Conservation (phyloP, 495 filamentous ascomycete genomes). For the Penicillium flavigenum region DNA sequence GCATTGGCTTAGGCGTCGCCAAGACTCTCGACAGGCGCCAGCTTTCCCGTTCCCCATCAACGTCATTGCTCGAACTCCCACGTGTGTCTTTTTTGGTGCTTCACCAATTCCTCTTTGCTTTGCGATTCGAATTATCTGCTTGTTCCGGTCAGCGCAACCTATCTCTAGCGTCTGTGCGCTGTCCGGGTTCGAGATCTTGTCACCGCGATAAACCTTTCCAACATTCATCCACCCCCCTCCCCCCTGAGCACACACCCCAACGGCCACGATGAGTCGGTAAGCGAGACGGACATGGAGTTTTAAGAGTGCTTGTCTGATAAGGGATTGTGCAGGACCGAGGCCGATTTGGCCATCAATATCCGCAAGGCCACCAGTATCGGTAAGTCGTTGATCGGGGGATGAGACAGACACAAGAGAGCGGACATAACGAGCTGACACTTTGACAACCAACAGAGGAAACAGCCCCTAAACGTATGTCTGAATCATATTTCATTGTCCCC, state of each 20-base stretch:
- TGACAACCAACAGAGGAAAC: conserved; percentile 68
- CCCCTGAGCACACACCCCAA: conserved; percentile 25
- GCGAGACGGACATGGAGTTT: conserved; percentile 13
- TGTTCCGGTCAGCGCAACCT: conserved; percentile 21
- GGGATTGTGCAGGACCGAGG: conserved; percentile 67
- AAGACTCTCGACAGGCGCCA: conserved; percentile 39
- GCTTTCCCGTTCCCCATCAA: conserved; percentile 38
- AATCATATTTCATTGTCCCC: neutral
- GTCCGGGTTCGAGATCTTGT: conserved; percentile 28
- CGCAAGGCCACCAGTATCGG: conserved; percentile 90
- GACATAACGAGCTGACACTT: conserved; percentile 30
- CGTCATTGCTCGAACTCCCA: conserved; percentile 36
- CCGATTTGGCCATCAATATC: conserved; percentile 92
- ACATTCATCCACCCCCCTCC: conserved; percentile 21
- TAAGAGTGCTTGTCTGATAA: neutral
- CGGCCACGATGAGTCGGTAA: conserved; percentile 49
- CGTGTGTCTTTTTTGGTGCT: conserved; percentile 17
- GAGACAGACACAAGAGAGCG: conserved; percentile 9
- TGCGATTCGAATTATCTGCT: conserved; percentile 12
- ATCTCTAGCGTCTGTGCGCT: conserved; percentile 17
- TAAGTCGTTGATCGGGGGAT: conserved; percentile 34
- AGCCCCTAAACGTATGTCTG: conserved; percentile 78
- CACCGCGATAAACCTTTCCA: conserved; percentile 13
- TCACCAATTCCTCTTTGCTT: conserved; percentile 1
- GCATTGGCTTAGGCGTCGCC: conserved; percentile 31